Evolutionary conservation across 768 basidiomycete genomes (phyloP).

Genomic region (Rhodocollybia butyracea): DNA sequence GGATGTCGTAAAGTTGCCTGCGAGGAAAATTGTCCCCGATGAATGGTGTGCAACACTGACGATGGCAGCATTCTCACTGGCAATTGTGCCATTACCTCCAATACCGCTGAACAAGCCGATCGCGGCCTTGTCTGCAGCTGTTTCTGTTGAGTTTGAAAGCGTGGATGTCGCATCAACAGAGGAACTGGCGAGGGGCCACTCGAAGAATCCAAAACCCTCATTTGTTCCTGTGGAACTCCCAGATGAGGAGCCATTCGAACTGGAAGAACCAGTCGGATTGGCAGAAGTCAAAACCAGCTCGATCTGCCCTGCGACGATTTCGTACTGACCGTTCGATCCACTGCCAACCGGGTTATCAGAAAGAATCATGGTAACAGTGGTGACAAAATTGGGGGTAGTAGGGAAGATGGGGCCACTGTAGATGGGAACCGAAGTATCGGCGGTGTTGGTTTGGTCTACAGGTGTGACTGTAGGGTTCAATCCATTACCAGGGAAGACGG

Average conservation of each 20-base stretch:
- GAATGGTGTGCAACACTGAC: slow-evolving; percentile 62
- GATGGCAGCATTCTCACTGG: slow-evolving; percentile 37
- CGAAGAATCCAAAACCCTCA: slow-evolving; percentile 80
- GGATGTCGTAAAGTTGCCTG: slow-evolving; percentile 68
- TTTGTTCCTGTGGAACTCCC: slow-evolving; percentile 29
- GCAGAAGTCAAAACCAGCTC: slow-evolving; percentile 72
- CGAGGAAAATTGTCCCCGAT: slow-evolving; percentile 67
- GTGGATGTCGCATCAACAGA: slow-evolving; percentile 56
- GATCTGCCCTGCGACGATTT: slow-evolving; percentile 85
- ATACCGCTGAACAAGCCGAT: slow-evolving; percentile 58
- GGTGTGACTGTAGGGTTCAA: slow-evolving; percentile 63
- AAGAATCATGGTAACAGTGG: slow-evolving; percentile 73
- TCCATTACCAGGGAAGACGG: slow-evolving; percentile 74
- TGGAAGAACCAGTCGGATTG: slow-evolving; percentile 35
- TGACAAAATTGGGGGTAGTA: slow-evolving; percentile 64
- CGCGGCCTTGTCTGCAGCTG: slow-evolving; percentile 60
- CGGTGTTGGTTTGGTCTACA: slow-evolving; percentile 66
- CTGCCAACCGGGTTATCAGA: slow-evolving; percentile 59
- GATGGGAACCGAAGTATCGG: slow-evolving; percentile 58
- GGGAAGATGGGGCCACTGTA: slow-evolving; percentile 87
- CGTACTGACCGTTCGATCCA: slow-evolving; percentile 66
- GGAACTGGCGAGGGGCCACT: slow-evolving; percentile 65
- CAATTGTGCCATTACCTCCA: slow-evolving; percentile 40
- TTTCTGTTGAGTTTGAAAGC: slow-evolving; percentile 69
- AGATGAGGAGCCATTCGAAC: slow-evolving; percentile 27